Conservation (phyloP, 2,329 filamentous ascomycete genomes). For the Plenodomus biglobosus region DNA sequence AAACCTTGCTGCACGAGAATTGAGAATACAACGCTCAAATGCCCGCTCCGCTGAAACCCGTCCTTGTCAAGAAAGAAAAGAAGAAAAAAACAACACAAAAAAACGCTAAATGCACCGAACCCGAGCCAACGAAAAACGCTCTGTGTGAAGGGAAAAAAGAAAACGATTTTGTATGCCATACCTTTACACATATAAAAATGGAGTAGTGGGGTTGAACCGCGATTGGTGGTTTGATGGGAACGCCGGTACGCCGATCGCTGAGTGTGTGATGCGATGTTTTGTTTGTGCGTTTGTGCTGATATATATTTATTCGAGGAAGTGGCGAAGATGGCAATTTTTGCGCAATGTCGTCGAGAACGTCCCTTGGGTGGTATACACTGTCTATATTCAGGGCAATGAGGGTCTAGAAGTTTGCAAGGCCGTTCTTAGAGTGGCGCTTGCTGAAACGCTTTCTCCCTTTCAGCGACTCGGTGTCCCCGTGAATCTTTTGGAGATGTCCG, state of each 20-base stretch:
- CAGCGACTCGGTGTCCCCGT: slow-evolving; percentile 55
- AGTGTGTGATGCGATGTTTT: slow-evolving; percentile 3
- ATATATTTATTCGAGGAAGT: not conserved
- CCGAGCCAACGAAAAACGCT: no score
- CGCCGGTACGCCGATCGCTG: slow-evolving; percentile 9
- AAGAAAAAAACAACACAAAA: no score
- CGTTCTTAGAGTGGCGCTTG: slow-evolving; percentile 90
- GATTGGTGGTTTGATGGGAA: no score
- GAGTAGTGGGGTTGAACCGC: not conserved
- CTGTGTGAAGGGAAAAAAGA: no score
- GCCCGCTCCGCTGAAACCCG: not conserved
- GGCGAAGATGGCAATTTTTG: no score
- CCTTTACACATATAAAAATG: not conserved
- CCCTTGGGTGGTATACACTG: not conserved
- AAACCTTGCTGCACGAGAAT: no score
- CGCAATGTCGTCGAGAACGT: no score
- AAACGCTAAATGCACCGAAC: not conserved
- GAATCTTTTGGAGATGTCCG: slow-evolving; percentile 52
- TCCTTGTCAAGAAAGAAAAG: not conserved
- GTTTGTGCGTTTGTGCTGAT: slow-evolving; percentile 1
- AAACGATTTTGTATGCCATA: slow-evolving; percentile 1
- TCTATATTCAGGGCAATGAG: not conserved
- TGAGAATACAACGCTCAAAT: no score
- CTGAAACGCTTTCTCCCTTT: slow-evolving; percentile 73
- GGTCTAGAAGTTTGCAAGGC: slow-evolving; percentile 70